Evolutionary conservation across 495 filamentous ascomycete genomes (phyloP).

Genomic region (Haplographium delicatum): DNA sequence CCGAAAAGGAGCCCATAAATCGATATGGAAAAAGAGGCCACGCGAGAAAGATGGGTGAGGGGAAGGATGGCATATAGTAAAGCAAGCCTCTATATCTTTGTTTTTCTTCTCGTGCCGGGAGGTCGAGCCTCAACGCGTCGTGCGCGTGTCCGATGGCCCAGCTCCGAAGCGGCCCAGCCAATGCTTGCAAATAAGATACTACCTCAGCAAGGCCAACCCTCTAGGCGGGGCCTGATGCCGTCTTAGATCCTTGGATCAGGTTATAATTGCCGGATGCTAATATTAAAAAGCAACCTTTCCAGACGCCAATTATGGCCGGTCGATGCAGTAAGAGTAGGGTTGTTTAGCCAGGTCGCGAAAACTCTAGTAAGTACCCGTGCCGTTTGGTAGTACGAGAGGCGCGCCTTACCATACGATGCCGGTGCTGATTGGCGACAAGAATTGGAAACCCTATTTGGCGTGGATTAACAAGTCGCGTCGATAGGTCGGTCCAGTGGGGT

Average conservation of each 20-base stretch:
- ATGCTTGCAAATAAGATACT: background rate
- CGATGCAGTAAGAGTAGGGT: slow-evolving; percentile 1
- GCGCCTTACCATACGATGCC: background rate
- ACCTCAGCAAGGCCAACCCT: background rate
- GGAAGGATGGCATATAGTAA: background rate
- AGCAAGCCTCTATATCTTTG: background rate
- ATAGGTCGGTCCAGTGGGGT: too few relatives aligned
- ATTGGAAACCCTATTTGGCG: slow-evolving; percentile 1
- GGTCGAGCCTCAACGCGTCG: slow-evolving; percentile 18
- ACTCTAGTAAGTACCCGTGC: slow-evolving; percentile 11
- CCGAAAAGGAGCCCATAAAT: background rate
- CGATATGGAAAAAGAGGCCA: too few relatives aligned
- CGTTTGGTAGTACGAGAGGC: slow-evolving; percentile 5
- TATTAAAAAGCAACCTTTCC: slow-evolving; percentile 2
- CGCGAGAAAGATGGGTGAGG: background rate
- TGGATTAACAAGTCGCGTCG: slow-evolving; percentile 2
- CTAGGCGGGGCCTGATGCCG: slow-evolving; percentile 7
- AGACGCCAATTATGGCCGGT: background rate
- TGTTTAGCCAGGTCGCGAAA: slow-evolving; percentile 15
- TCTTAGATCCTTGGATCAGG: background rate
- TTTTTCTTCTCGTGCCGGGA: slow-evolving; percentile 2
- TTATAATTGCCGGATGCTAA: slow-evolving; percentile 5
- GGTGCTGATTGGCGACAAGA: slow-evolving; percentile 2
- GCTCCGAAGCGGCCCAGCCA: background rate
- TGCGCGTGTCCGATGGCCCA: slow-evolving; percentile 2